phyloP scores from a whole-genome alignment of 495 filamentous ascomycete species.

The Acidiella bohemica region DNA sequence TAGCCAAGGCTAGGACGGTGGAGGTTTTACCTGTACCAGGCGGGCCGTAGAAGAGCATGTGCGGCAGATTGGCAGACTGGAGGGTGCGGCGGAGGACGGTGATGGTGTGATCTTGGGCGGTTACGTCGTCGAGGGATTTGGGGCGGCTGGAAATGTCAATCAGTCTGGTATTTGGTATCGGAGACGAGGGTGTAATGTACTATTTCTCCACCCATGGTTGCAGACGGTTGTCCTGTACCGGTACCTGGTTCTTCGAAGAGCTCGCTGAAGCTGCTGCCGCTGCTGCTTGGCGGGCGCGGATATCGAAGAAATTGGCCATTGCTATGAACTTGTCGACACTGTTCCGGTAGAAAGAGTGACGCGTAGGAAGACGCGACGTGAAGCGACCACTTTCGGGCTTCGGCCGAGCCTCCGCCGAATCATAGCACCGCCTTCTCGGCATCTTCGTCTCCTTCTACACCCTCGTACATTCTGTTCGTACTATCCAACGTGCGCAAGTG shows the following conservation, averaged over 20 bases:
- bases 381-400: too few species aligned
- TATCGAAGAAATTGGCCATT: conserved; percentile 80
- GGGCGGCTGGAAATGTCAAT: conserved; percentile 52
- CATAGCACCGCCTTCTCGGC: too few species aligned
- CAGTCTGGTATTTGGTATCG: not conserved
- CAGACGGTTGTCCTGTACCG: conserved; percentile 49
- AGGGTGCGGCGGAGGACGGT: conserved; percentile 82
- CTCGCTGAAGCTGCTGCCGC: conserved; percentile 44
- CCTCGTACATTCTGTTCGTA: too few species aligned
- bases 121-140: conserved; percentile 84
- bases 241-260: conserved; percentile 40
- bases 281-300: conserved; percentile 81
- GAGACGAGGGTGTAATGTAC: conserved; percentile 41
- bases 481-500: too few species aligned
- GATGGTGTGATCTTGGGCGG: conserved; percentile 95
- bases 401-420: too few species aligned
- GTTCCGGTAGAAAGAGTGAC: too few species aligned
- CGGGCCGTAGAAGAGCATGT: conserved; percentile 99
- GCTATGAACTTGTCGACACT: too few species aligned
- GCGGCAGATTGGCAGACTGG: conserved; percentile 90
- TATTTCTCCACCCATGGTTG: conserved; percentile 99
- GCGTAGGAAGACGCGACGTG: too few species aligned
- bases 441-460: too few species aligned
- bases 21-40: conserved; percentile 98
- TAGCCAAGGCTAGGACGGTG: conserved; percentile 88